phyloP scores from a whole-genome alignment of 768 basidiomycete genomes.

The Lepiota venenata region DNA sequence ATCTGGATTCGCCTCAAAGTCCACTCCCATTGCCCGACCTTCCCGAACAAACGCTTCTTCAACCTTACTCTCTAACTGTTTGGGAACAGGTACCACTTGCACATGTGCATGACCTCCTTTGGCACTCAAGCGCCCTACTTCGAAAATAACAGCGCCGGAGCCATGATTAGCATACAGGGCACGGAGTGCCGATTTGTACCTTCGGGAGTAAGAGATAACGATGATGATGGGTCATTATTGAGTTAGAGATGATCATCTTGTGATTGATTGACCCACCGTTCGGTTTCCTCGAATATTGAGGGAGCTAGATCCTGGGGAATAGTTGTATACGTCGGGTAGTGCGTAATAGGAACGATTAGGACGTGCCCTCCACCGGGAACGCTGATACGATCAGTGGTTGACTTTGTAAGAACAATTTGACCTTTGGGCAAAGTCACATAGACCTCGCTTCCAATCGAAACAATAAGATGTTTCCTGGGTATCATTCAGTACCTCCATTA shows the following conservation, averaged over 20 bases:
- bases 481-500: conserved; percentile 10
- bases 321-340: conserved; percentile 84
- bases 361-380: conserved; percentile 97
- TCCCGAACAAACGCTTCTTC: conserved; percentile 71
- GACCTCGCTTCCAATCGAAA: conserved; percentile 89
- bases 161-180: conserved; percentile 69
- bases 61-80: conserved; percentile 56
- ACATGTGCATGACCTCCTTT: conserved; percentile 95
- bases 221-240: neutral
- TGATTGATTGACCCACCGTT: conserved; percentile 42
- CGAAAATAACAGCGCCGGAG: conserved; percentile 75
- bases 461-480: conserved; percentile 88
- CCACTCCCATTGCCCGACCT: conserved; percentile 61
- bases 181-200: conserved; percentile 77
- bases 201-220: conserved; percentile 22
- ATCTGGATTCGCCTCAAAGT: conserved; percentile 72
- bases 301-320: conserved; percentile 75
- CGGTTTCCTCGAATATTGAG: conserved; percentile 79
- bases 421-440: conserved; percentile 97
- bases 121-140: conserved; percentile 77
- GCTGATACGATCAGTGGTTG: conserved; percentile 38
- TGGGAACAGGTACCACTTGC: conserved; percentile 79
- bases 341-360: conserved; percentile 89
- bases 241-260: neutral
- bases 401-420: conserved; percentile 83